Evolutionary conservation across 768 basidiomycete genomes (phyloP), one percentile per base, ranked within the genome.

Genomic region (Grammothele lineata): DNA sequence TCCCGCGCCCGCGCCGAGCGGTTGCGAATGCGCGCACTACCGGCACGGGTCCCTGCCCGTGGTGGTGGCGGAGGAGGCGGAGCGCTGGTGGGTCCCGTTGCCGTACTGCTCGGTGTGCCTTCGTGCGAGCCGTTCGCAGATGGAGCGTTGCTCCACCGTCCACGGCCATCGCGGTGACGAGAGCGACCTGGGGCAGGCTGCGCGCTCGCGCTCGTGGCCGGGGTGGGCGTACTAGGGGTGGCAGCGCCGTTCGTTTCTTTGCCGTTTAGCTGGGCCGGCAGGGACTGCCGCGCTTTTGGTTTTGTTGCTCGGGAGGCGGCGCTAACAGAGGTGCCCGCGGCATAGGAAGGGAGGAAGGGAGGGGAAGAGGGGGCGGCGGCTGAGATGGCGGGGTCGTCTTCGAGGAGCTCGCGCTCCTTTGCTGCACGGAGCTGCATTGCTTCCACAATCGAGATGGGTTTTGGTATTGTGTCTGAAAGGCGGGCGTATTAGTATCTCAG

Each of bases 381-480:
- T 5, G 56, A 54, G 26, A 57, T 52, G 35, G 56, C 56, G 8
- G 56, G 56, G 33, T 57, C 56, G 24, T 77, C 78, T 44, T 81
- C 76, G n/a, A 79, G 60, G n/a, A 77, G 61, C 54, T 73, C 76
- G 48, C 72, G 76, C 63, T 75, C 76, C 53, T 75, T 78, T 3
- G 65, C 68, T 48, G 72, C 71, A 30, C 78, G 77, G 44, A 74
- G 67, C 32, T 71, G 65, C 22, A 88, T 64, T n/a, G 87, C 87
- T 37, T 80, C 78, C 3, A 66, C 59, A 21, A 87, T 67, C 12
- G 80, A 61, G 6, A 86, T 67, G 3, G 85, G 80, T 32, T 67
- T 62, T 10, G 87, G 87, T 14, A 89, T 79, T 9, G 78, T 83
- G 50, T 86, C 87, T 89, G 56, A 26, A 38, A n/a, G n/a, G 15